Base-by-base conservation (phyloP, 2,329 filamentous ascomycete genomes). In the Tolypocladium tropicale region DNA sequence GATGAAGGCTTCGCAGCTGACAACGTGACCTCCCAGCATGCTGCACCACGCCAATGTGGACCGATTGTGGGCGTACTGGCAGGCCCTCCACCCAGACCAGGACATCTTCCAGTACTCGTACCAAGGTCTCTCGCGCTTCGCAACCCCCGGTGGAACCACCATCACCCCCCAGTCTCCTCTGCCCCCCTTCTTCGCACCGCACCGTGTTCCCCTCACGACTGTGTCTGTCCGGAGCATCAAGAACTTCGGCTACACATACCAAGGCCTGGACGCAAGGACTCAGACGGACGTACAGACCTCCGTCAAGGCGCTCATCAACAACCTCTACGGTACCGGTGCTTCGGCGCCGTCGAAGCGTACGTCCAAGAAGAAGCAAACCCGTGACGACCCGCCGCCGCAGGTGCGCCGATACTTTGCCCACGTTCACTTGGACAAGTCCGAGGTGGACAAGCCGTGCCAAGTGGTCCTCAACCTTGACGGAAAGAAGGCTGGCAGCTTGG, bases 21-120 rank as follows among this genome's bases (percentile, higher is more conserved):
- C 41, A 41, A 5, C 9, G 4, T 14, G 2, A 2, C 25, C 9
- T 12, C n/a, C n/a, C 23, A 71, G 69, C 60, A 76, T 73, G 75
- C 65, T 78, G n/a, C 76, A 78, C 58, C 78, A 78, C 69, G 68
- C 76, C 63, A 83, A 88, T 61, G 76, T 88, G 55, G 83, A 88
- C 62, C 78, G 84, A 39, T 73, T 88, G 39, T 85, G 84, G 69
- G 76, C 81, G 16, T 74, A 78, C 62, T 81, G 74, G 74, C 73
- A 79, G 63, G 72, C 70, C 25, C 71, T 79, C 46, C 61, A 65
- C 54, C 74, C 73, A 32, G 56, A 63, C 49, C 60, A 70, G 57
- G 61, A 64, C 53, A 65, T 72, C 32, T 73, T 76, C 61, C 61
- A 56, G 18, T 59, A 59, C 46, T 65, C 70, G 3, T 76, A 75